Evolutionary conservation across 768 basidiomycete genomes (phyloP), one percentile per base, ranked within the genome.

Genomic region (Candolleomyces aberdarensis): DNA sequence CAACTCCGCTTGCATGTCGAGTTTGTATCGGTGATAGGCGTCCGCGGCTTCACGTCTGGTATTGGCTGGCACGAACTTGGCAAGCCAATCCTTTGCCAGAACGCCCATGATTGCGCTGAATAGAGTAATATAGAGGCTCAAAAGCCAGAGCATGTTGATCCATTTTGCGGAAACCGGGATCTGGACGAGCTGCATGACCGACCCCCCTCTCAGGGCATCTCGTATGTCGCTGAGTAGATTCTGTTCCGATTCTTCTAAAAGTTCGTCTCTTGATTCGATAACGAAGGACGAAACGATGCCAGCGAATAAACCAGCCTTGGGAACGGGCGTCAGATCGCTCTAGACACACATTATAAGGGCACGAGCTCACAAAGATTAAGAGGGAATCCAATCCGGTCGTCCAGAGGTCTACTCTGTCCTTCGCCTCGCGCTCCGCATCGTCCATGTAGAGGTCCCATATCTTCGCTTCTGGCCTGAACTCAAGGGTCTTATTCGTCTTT

Each of bases 81-180:
- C 58, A 17, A 68, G 65, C 67, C 67, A 68, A 11, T 63, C 65
- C 56, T 64, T 64, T 15, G 67, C 69, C 11, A 73, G 64, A 26
- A 69, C 70, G n/a, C 69, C 70, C 29, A 65, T 63, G 41, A 73
- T 67, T 5, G 72, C 71, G 64, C 70, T 65, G 32, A 65, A 66
- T 7, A 71, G 63, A 10, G 66, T 68, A 51, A 65, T 66, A 19
- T 66, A 64, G 8, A 73, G 63, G 39, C 71, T 71, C 29, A 69
- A 63, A 51, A 68, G 69, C 69, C 69, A 70, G 1, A 71, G 59
- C 2, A 66, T 59, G 51, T 71, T 73, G 26, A 66, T 64, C 58
- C 65, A 64, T 5, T 70, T 58, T 17, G 65, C 39, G 8, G 64
- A 32, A 1, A 60, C 51, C 7, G 67, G 52, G 0, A 68, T 67